Percentiles rank a stretch among this genome's conserved stretches.
These are phyloP conservation scores for Auriscalpium orientale DNA, from an alignment of 768 basidiomycete species.

Conservation along the genomic window DNA sequence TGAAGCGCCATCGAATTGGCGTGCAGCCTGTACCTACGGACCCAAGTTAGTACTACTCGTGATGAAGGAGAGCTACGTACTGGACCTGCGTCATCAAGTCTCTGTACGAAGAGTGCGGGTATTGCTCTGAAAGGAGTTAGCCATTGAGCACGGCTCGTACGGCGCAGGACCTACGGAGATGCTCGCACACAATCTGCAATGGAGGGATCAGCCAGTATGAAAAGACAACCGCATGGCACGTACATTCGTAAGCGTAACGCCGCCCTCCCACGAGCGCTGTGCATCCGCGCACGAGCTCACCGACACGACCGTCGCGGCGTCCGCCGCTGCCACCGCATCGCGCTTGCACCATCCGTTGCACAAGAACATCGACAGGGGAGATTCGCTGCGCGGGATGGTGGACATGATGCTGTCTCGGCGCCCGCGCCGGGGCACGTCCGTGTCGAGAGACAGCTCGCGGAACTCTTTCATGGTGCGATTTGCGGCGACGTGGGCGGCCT, in stretches of 20 bases:
- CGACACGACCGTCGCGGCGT: constrained; percentile 4
- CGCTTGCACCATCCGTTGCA: constrained; percentile 17
- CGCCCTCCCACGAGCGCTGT: constrained; percentile 17
- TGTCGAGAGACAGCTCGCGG: too few relatives aligned
- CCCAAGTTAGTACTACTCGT: not conserved
- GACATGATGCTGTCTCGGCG: too few relatives aligned
- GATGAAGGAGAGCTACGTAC: not conserved
- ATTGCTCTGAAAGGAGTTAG: not conserved
- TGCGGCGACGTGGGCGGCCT: too few relatives aligned
- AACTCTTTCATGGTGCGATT: too few relatives aligned
- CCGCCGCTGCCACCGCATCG: not conserved
- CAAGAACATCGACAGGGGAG: constrained; percentile 8
- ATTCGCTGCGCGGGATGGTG: constrained; percentile 3
- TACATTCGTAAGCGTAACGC: not conserved
- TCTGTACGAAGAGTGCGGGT: constrained; percentile 9
- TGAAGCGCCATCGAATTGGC: constrained; percentile 2
- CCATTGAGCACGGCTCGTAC: not conserved
- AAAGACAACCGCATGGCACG: not conserved
- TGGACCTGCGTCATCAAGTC: constrained; percentile 13
- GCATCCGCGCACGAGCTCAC: constrained; percentile 18
- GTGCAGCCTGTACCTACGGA: constrained; percentile 6
- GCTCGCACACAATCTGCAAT: too few relatives aligned
- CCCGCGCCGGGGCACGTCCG: too few relatives aligned
- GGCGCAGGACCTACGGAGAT: not conserved
- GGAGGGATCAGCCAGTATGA: not conserved